Conservation (phyloP, 768 basidiomycete genomes). For the Tricholoma flavovirens region DNA sequence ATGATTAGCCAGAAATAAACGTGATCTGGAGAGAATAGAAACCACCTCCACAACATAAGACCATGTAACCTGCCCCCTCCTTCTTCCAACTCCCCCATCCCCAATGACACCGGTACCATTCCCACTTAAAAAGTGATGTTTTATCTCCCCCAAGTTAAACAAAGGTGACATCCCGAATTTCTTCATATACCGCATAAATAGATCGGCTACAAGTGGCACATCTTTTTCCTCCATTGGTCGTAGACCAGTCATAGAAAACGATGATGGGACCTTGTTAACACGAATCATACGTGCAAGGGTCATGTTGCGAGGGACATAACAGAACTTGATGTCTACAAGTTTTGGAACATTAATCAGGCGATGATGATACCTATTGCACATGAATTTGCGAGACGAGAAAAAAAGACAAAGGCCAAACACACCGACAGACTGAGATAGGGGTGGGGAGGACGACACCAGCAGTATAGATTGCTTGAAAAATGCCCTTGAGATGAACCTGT, state of each 20-base stretch:
- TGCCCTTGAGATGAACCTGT: constrained; percentile 79
- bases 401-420: constrained; percentile 18
- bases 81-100: constrained; percentile 44
- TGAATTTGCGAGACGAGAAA: constrained; percentile 5
- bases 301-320: constrained; percentile 78
- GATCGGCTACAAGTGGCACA: constrained; percentile 57
- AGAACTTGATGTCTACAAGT: constrained; percentile 85
- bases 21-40: background rate
- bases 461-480: constrained; percentile 98
- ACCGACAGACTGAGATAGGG: constrained; percentile 83
- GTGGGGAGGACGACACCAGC: constrained; percentile 92
- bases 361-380: constrained; percentile 70
- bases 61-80: constrained; percentile 88
- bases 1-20: background rate
- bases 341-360: constrained; percentile 89
- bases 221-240: constrained; percentile 88
- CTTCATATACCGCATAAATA: constrained; percentile 75
- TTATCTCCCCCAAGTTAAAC: constrained; percentile 70
- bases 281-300: constrained; percentile 90
- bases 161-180: constrained; percentile 81
- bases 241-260: constrained; percentile 52
- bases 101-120: constrained; percentile 52
- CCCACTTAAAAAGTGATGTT: constrained; percentile 87
- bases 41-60: constrained; percentile 90
- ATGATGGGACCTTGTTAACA: constrained; percentile 58